Evolutionary conservation across 805 yeast species (phyloP), one percentile per base, ranked within the genome.

Genomic region (Myxozyma mucilagina): DNA sequence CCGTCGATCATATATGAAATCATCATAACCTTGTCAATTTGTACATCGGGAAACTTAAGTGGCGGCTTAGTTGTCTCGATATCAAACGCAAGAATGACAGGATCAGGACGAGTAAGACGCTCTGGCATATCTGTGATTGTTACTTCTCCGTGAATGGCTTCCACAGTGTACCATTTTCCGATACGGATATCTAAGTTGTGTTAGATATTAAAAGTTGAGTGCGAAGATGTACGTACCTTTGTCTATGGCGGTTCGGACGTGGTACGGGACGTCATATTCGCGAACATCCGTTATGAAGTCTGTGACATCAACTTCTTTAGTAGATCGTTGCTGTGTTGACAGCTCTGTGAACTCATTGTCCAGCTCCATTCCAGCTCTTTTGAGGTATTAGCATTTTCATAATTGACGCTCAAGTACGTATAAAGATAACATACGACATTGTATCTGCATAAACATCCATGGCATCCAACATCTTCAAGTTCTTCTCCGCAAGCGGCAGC

Each of bases 1-100:
- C 98, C 99, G 72, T 94, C 99, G 63, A 94, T 92, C 99, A 96
- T 96, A 73, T 94, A 94, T 1, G 99, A 96, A 53, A 94, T 94
- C 99, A 96, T 96, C 97, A 94, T 94, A 44, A 94, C 83, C 74
- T 90, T 96, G 75, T 94, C 99, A 5, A 88, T 80, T 10, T 87
- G 79, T 5, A 97, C 82, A 69, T 90, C 99, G 0, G 99, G 99
- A 68, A 94, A 94, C 72, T 94, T 96, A 62, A 94, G 80, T 1
- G 98, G 98, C 11, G 96, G 90, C 72, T 94, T 94, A 13, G 97
- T 90, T 1, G 99, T 94, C 78, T 94, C 99, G 57, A 94, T 94
- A 81, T 94, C 99, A 72, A 90, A 94, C 0, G 99, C 99, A 70
- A 94, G 73, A 1, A 96, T 93, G 7, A 94, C 97, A 0, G 98